Percentiles rank a stretch among this genome's conserved stretches.
Evolutionary conservation across 805 yeast genomes (phyloP).

Genomic region (Saturnispora halmiae): DNA sequence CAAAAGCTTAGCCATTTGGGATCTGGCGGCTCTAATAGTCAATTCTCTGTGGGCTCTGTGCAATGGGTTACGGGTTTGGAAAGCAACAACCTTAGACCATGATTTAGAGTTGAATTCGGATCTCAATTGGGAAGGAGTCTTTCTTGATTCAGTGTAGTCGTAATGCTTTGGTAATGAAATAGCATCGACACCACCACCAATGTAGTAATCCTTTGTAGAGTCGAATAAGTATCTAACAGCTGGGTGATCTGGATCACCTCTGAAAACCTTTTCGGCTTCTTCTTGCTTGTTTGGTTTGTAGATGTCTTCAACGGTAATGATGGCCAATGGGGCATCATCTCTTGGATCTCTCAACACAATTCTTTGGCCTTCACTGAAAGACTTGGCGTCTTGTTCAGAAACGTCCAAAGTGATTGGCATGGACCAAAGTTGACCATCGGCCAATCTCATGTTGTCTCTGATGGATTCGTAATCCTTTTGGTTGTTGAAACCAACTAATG

Average conservation of each 20-base stretch:
- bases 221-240: slow-evolving; percentile 69
- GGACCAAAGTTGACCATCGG: slow-evolving; percentile 77
- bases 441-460: slow-evolving; percentile 57
- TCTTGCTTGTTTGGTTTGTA: slow-evolving; percentile 69
- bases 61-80: slow-evolving; percentile 98
- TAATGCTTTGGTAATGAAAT: slow-evolving; percentile 78
- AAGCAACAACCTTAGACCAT: slow-evolving; percentile 88
- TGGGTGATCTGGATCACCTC: slow-evolving; percentile 97
- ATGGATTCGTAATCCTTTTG: slow-evolving; percentile 63
- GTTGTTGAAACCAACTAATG: slow-evolving; percentile 56
- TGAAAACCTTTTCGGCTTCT: slow-evolving; percentile 81
- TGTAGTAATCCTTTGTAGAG: slow-evolving; percentile 70
- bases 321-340: slow-evolving; percentile 70
- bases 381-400: slow-evolving; percentile 37
- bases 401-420: slow-evolving; percentile 91
- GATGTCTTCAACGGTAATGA: slow-evolving; percentile 68
- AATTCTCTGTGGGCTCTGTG: slow-evolving; percentile 96
- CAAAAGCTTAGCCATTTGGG: slow-evolving; percentile 74
- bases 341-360: slow-evolving; percentile 73
- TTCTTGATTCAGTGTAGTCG: slow-evolving; percentile 80
- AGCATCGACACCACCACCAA: slow-evolving; percentile 86
- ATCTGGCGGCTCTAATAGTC: slow-evolving; percentile 94
- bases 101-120: slow-evolving; percentile 70
- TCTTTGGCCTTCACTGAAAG: slow-evolving; percentile 47
- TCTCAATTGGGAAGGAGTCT: slow-evolving; percentile 86